Evolutionary conservation across 495 filamentous ascomycete species (phyloP), one percentile per base, ranked within the genome.

Genomic region (Tuber umbilicatum): DNA sequence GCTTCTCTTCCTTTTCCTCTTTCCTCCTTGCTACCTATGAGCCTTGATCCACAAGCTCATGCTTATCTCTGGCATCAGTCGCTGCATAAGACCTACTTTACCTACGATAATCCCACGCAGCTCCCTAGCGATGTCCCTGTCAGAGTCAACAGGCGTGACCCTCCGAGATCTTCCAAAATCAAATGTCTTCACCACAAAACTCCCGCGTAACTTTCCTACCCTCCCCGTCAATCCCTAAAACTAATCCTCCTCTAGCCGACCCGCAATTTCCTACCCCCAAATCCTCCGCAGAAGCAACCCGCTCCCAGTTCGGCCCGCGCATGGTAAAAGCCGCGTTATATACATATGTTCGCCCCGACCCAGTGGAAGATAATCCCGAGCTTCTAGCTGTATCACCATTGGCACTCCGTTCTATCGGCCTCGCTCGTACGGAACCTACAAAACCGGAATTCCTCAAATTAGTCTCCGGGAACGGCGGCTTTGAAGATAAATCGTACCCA

Each of bases 261-360:
- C 85, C 90, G 39, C 83, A 87, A 19, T 97, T 93, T 83, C 90
- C 92, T 27, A 95, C 93, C 0, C 93, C 95, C 2, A 87, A 89
- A 35, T 85, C 85, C 68, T 97, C 94, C 6, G 91, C 96, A 82
- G 87, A 89, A 70, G 92, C 94, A 2, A 90, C 92, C 2, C 89
- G 94, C 76, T 85, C 90, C 50, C 84, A 89, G 23, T 89, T 98
- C 60, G 89, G 90, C 1, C 94, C 95, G 9, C 91, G 94, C 37
- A 86, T 92, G 82, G 95, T 99, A 69, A 92, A 92, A 80, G 88
- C 88, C 27, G 96, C 96, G 14, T 82, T 96, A 43, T 98, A 92
- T 84, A 97, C 93, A 42, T 98, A 89, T 86, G 93, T 99, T 64
- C 89, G 93, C 12, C 95, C 95, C 0, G 91, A 94, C 80, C 81